These are phyloP conservation scores for Sicyos baderoa DNA, from an alignment of 306 rosid genomes.

Conservation along the genomic window DNA sequence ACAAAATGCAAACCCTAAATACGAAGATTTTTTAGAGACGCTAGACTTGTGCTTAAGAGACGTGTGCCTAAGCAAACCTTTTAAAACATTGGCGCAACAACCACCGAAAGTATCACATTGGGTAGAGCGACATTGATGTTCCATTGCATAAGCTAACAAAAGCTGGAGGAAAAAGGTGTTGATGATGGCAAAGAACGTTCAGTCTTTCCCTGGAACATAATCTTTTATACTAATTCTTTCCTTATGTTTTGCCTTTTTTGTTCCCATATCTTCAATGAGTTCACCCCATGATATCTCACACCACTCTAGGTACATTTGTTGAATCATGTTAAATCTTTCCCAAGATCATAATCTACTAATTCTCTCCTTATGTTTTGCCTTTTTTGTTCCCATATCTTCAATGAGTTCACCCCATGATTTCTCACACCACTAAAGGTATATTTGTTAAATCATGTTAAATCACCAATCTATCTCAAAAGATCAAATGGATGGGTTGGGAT, in stretches of 20 bases:
- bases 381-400: background rate
- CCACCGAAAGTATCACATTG: background rate
- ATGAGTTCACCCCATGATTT: background rate
- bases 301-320: background rate
- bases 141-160: constrained; percentile 7
- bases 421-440: background rate
- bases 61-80: too few relatives aligned
- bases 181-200: background rate
- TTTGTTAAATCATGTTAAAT: background rate
- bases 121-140: background rate
- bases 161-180: background rate
- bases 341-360: background rate
- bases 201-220: background rate
- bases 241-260: background rate
- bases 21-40: too few relatives aligned
- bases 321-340: background rate
- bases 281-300: background rate
- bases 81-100: too few relatives aligned
- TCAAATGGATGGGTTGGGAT: too few relatives aligned
- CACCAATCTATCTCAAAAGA: too few relatives aligned
- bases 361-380: background rate
- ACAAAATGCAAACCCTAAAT: too few relatives aligned
- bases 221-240: background rate
- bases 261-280: background rate
- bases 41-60: too few relatives aligned